Percentiles rank a stretch among this genome's conserved stretches.
Conservation (phyloP, 345 rosid genomes). For the Citrus hindsii region DNA sequence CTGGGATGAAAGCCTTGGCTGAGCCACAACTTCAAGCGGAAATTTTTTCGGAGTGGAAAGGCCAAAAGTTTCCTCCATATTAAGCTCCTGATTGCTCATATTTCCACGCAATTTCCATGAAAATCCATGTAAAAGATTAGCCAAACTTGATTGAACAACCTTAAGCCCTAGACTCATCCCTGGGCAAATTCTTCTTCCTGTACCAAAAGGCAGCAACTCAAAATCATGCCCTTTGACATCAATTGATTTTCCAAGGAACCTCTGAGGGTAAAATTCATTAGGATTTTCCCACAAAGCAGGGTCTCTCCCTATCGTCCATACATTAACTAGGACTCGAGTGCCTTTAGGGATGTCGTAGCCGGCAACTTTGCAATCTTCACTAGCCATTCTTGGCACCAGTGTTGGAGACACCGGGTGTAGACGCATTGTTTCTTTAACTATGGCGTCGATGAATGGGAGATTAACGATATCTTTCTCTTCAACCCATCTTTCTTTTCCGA, state of each 20-base stretch:
- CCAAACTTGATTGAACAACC: slow-evolving; percentile 50
- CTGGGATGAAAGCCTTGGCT: too few species aligned
- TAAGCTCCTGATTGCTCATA: slow-evolving; percentile 12
- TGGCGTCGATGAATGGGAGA: slow-evolving; percentile 43
- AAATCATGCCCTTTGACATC: slow-evolving; percentile 62
- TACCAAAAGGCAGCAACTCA: slow-evolving; percentile 58
- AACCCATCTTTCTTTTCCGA: too few species aligned
- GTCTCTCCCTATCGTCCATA: too few species aligned
- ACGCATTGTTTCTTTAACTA: slow-evolving; percentile 61
- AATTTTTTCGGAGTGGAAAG: too few species aligned
- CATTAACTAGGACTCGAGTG: too few species aligned
- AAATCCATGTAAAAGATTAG: slow-evolving; percentile 58
- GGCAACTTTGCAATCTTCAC: slow-evolving; percentile 34
- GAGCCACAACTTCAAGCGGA: too few species aligned
- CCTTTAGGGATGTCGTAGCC: slow-evolving; percentile 44
- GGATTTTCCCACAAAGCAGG: too few species aligned
- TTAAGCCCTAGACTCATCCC: slow-evolving; percentile 56
- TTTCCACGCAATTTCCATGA: slow-evolving; percentile 43
- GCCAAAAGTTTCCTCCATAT: too few species aligned
- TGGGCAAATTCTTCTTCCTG: slow-evolving; percentile 76
- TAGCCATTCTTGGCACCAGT: slow-evolving; percentile 43
- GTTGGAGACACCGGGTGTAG: slow-evolving; percentile 63
- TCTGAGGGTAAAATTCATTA: slow-evolving; percentile 46
- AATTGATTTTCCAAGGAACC: slow-evolving; percentile 38
- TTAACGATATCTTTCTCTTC: slow-evolving; percentile 13